phyloP scores from a whole-genome alignment of 2,329 filamentous ascomycete genomes.

The Penicillium sp. region DNA sequence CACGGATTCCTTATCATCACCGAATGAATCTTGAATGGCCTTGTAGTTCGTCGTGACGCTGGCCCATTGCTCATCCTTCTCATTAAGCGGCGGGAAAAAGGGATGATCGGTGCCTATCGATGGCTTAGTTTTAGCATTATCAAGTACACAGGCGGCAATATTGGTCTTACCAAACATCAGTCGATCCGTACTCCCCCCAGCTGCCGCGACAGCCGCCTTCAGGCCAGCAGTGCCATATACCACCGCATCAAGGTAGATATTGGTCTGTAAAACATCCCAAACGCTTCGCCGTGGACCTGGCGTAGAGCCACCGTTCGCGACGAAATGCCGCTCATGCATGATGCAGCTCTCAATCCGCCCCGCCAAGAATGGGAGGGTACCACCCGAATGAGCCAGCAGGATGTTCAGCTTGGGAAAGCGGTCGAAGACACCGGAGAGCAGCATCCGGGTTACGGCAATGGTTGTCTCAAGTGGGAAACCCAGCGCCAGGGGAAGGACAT shows the following conservation, averaged over 20 bases:
- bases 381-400: constrained; percentile 82
- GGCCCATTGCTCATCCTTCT: constrained; percentile 40
- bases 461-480: constrained; percentile 93
- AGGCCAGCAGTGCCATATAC: constrained; percentile 57
- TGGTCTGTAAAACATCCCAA: constrained; percentile 67
- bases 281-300: constrained; percentile 58
- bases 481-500: constrained; percentile 79
- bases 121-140: constrained; percentile 4
- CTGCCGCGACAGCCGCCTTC: constrained; percentile 75
- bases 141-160: not conserved
- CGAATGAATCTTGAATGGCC: constrained; percentile 43
- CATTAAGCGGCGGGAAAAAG: constrained; percentile 44
- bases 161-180: constrained; percentile 40
- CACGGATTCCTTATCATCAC: constrained; percentile 29
- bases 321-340: constrained; percentile 73
- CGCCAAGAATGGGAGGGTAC: constrained; percentile 83
- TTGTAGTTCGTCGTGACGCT: constrained; percentile 49
- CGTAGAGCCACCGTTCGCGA: constrained; percentile 61
- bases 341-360: constrained; percentile 87
- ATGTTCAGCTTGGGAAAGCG: constrained; percentile 67
- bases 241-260: constrained; percentile 78
- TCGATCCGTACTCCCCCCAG: constrained; percentile 37
- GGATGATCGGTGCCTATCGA: constrained; percentile 44
- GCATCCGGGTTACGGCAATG: constrained; percentile 83
- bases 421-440: constrained; percentile 82